Conservation (phyloP, 2,329 filamentous ascomycete genomes). For the Periconia macrospinosa region DNA sequence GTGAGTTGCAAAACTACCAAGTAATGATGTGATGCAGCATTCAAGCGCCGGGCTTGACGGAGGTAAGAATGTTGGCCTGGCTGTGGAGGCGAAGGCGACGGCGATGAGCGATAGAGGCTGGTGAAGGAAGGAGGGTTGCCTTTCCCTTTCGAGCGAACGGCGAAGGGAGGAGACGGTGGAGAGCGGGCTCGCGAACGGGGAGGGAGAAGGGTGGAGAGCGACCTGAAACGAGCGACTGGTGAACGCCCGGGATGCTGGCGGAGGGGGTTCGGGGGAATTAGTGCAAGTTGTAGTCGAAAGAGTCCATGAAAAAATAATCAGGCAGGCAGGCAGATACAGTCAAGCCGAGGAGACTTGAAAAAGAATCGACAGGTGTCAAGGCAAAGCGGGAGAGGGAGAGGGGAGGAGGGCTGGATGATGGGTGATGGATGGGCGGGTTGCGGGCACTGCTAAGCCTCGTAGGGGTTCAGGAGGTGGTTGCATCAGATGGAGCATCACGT, state of each 20-base stretch:
- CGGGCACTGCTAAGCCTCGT: too few relatives aligned
- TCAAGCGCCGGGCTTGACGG: constrained; percentile 28
- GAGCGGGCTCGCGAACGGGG: neutral
- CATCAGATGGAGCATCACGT: too few relatives aligned
- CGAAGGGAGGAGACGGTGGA: neutral
- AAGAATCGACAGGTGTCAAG: neutral
- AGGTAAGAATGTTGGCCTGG: constrained; percentile 5
- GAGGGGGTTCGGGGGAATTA: neutral
- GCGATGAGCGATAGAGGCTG: neutral
- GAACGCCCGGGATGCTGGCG: neutral
- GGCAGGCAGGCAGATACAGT: neutral
- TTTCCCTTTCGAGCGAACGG: neutral
- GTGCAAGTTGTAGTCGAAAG: neutral
- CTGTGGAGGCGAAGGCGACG: neutral
- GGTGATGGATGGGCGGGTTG: too few relatives aligned
- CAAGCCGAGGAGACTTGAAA: neutral
- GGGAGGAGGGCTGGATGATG: too few relatives aligned
- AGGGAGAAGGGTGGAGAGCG: neutral
- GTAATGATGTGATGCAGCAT: constrained; percentile 16
- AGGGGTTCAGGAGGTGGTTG: too few relatives aligned
- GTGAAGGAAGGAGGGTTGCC: neutral
- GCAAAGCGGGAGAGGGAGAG: neutral
- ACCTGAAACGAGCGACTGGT: neutral
- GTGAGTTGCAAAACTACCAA: neutral
- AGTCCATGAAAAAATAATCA: neutral